phyloP scores from a whole-genome alignment of 2,329 filamentous ascomycete species.

The Aspergillus intermedius region DNA sequence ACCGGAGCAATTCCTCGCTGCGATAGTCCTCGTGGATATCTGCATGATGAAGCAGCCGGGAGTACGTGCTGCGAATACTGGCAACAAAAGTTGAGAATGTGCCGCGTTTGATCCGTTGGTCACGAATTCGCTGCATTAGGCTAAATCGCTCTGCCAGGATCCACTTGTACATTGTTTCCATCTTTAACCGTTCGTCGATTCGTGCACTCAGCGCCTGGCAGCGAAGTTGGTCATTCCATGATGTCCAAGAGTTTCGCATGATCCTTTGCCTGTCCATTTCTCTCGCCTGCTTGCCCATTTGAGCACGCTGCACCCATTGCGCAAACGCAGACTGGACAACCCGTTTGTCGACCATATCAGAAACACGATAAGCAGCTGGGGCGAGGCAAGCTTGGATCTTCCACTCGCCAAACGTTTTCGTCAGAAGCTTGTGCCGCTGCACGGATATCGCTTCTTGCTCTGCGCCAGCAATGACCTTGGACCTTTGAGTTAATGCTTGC shows the following conservation, averaged over 20 bases:
- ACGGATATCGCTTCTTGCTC: slow-evolving; percentile 25
- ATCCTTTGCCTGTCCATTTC: slow-evolving; percentile 48
- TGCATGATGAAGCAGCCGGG: slow-evolving; percentile 31
- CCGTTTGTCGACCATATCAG: slow-evolving; percentile 39
- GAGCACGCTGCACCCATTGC: slow-evolving; percentile 44
- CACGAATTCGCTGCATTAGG: slow-evolving; percentile 34
- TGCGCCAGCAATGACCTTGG: slow-evolving; percentile 19
- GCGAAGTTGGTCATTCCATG: slow-evolving; percentile 57
- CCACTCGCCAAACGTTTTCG: slow-evolving; percentile 37
- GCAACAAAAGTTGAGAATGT: slow-evolving; percentile 35
- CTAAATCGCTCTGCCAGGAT: slow-evolving; percentile 45
- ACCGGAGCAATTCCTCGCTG: slow-evolving; percentile 27
- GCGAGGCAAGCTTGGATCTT: slow-evolving; percentile 36
- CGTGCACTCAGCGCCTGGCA: slow-evolving; percentile 46
- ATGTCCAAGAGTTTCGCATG: slow-evolving; percentile 52
- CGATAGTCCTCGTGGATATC: slow-evolving; percentile 28
- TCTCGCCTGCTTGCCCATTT: slow-evolving; percentile 43
- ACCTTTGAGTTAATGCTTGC: slow-evolving; percentile 30
- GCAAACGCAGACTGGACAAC: slow-evolving; percentile 42
- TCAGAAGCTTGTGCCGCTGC: slow-evolving; percentile 29
- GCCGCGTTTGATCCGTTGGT: slow-evolving; percentile 34
- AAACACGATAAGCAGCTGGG: slow-evolving; percentile 37
- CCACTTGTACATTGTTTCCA: slow-evolving; percentile 57
- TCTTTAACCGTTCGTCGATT: slow-evolving; percentile 51
- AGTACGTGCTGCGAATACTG: slow-evolving; percentile 32